Conservation (phyloP, 306 rosid genomes). For the Cucumis hystrix region DNA sequence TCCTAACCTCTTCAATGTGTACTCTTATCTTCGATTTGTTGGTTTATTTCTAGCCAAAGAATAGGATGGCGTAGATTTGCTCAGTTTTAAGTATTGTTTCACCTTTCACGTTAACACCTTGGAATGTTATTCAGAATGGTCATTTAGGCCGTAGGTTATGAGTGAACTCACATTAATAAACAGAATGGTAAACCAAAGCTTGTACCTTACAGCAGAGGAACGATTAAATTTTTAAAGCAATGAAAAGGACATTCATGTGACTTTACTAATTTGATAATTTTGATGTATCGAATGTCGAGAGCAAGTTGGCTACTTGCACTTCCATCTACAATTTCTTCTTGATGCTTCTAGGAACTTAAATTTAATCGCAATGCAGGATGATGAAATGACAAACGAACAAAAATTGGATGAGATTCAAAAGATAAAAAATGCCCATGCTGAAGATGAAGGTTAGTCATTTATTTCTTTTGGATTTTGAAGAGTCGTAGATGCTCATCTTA, state of each 20-base stretch:
- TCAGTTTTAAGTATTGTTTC: neutral
- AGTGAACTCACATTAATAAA: neutral
- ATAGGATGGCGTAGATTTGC: neutral
- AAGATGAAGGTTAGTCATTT: conserved; percentile 59
- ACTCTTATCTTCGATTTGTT: neutral
- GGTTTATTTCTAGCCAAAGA: neutral
- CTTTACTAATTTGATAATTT: neutral
- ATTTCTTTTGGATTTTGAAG: neutral
- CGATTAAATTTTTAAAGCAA: neutral
- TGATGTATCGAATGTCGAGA: neutral
- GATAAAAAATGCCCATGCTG: conserved; percentile 81
- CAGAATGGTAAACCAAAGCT: neutral
- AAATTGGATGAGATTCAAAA: conserved; percentile 67
- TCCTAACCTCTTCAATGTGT: neutral
- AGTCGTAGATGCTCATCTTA: neutral
- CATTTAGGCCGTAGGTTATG: neutral
- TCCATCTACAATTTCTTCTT: neutral
- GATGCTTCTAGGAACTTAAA: neutral
- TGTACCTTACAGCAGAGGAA: neutral
- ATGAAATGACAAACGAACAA: conserved; percentile 71
- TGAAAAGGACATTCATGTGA: neutral
- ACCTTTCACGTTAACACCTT: neutral
- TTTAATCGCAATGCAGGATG: conserved; percentile 45
- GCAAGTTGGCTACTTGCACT: neutral
- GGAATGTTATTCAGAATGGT: neutral